Conservation (phyloP, 495 filamentous ascomycete species). For the Staphylotrichum longicolle region DNA sequence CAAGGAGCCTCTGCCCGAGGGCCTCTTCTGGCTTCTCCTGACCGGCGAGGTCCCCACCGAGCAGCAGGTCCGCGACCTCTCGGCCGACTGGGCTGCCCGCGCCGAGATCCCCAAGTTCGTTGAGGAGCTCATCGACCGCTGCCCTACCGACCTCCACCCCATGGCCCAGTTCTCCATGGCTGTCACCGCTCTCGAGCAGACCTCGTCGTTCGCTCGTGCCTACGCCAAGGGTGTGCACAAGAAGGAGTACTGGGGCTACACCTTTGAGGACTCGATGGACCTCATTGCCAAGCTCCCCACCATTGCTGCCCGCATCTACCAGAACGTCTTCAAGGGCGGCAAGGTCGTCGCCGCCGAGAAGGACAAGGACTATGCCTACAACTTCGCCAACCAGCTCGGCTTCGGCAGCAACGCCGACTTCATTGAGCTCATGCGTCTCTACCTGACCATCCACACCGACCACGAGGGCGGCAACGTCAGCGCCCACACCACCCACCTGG, state of each 20-base stretch:
- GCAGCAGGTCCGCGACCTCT: conserved; percentile 96
- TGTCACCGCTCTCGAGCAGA: conserved; percentile 96
- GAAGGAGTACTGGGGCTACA: conserved; percentile 98
- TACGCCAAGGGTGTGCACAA: conserved; percentile 99
- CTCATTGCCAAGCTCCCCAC: conserved; percentile 98
- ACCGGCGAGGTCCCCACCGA: conserved; percentile 95
- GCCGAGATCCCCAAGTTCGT: conserved; percentile 94
- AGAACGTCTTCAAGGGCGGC: conserved; percentile 99
- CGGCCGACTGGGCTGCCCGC: conserved; percentile 97
- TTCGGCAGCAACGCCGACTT: conserved; percentile 95
- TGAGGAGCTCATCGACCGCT: conserved; percentile 98
- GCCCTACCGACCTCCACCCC: conserved; percentile 95
- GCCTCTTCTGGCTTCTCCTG: conserved; percentile 98
- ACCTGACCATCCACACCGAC: conserved; percentile 98
- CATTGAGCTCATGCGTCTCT: conserved; percentile 94
- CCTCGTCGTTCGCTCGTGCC: conserved; percentile 94
- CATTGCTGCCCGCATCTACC: conserved; percentile 97
- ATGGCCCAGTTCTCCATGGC: conserved; percentile 99
- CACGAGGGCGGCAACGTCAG: conserved; percentile 98
- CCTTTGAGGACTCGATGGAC: conserved; percentile 99
- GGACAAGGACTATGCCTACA: conserved; percentile 98
- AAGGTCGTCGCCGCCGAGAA: conserved; percentile 93
- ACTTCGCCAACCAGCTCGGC: conserved; percentile 98
- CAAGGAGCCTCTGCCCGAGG: conserved; percentile 94
- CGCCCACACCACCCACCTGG: conserved; percentile 97